Evolutionary conservation across 2,329 filamentous ascomycete species (phyloP).

Genomic region (Botrytis sinoallii): DNA sequence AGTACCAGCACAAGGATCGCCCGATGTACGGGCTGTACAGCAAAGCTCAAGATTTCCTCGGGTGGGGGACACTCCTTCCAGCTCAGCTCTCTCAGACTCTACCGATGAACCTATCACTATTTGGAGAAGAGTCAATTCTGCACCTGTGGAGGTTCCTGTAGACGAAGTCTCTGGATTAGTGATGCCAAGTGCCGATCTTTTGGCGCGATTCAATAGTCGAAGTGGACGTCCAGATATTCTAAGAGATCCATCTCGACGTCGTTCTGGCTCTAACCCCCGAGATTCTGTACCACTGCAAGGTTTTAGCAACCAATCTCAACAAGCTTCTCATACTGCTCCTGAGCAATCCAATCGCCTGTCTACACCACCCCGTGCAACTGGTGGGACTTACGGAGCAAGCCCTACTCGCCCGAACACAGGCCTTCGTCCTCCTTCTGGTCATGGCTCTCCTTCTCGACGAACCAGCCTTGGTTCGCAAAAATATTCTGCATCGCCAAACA

Average conservation of each 20-base stretch:
- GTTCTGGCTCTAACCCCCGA: conserved; percentile 23
- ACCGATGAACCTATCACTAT: conserved; percentile 8
- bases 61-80: background rate
- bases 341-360: conserved; percentile 6
- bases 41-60: conserved; percentile 20
- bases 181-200: conserved; percentile 33
- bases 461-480: conserved; percentile 8
- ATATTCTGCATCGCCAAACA: conserved; percentile 27
- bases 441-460: conserved; percentile 12
- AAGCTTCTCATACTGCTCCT: conserved; percentile 10
- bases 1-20: background rate
- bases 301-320: conserved; percentile 9
- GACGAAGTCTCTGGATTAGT: conserved; percentile 12
- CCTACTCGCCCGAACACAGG: conserved; percentile 11
- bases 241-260: conserved; percentile 32
- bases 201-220: conserved; percentile 36
- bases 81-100: background rate
- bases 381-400: conserved; percentile 21
- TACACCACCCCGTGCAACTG: conserved; percentile 24
- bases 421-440: conserved; percentile 9
- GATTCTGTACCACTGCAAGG: conserved; percentile 6
- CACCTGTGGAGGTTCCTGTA: conserved; percentile 19
- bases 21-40: background rate
- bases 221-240: conserved; percentile 33
- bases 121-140: conserved; percentile 28